phyloP scores from a whole-genome alignment of 2,329 filamentous ascomycete genomes.

The Alternaria ventricosa region DNA sequence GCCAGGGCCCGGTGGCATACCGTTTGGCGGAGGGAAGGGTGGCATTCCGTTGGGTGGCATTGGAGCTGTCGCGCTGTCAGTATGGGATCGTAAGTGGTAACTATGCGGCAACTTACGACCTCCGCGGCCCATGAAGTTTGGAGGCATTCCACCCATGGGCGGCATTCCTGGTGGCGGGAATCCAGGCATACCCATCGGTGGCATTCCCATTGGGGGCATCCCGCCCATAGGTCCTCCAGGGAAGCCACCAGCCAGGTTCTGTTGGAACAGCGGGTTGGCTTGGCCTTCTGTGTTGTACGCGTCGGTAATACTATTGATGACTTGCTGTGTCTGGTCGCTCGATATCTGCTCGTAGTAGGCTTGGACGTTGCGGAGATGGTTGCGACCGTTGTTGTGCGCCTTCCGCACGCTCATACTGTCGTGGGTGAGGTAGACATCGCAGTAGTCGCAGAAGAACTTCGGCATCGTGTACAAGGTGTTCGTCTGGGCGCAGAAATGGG shows the following conservation, averaged over 20 bases:
- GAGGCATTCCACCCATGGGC: constrained; percentile 40
- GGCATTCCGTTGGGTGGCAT: constrained; percentile 42
- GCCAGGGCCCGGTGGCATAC: constrained; percentile 43
- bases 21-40: constrained; percentile 39
- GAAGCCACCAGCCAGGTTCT: constrained; percentile 57
- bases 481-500: neutral
- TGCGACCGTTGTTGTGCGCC: constrained; percentile 94
- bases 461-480: constrained; percentile 20
- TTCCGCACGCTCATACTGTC: constrained; percentile 99
- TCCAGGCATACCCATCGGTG: constrained; percentile 28
- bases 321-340: constrained; percentile 96
- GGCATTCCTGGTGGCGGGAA: constrained; percentile 40
- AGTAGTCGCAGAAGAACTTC: constrained; percentile 76
- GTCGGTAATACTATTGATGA: constrained; percentile 96
- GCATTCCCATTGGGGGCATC: constrained; percentile 29
- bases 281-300: constrained; percentile 96
- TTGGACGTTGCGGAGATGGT: constrained; percentile 96
- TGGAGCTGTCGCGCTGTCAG: constrained; percentile 19
- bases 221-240: constrained; percentile 35
- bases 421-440: constrained; percentile 99
- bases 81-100: neutral
- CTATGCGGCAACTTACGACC: constrained; percentile 38
- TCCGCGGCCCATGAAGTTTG: constrained; percentile 52
- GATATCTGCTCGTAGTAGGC: constrained; percentile 99
- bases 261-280: constrained; percentile 78